phyloP scores from a whole-genome alignment of 2,329 filamentous ascomycete genomes.

The Arthrobotrys iridis region DNA sequence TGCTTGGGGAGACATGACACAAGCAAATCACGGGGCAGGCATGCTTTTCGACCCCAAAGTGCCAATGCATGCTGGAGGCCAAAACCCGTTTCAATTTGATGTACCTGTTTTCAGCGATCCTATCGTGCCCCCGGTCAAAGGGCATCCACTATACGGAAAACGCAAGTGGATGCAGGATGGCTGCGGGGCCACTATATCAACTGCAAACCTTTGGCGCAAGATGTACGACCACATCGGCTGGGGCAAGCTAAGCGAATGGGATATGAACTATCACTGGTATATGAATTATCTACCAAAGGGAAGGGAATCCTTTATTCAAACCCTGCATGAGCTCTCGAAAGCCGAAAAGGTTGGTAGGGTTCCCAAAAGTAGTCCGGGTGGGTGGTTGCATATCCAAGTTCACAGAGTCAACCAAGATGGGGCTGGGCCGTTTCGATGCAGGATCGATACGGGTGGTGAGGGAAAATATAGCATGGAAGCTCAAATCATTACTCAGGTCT shows the following conservation, averaged over 20 bases:
- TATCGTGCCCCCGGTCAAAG: not conserved
- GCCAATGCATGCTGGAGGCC: not conserved
- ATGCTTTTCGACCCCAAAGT: not conserved
- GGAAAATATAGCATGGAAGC: constrained; percentile 11
- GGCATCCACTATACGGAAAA: not conserved
- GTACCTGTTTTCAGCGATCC: constrained; percentile 27
- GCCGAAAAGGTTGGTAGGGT: not conserved
- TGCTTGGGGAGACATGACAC: not conserved
- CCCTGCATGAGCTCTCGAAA: constrained; percentile 3
- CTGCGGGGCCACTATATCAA: constrained; percentile 13
- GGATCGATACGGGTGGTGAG: not conserved
- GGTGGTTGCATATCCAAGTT: constrained; percentile 18
- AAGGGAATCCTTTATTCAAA: constrained; percentile 16
- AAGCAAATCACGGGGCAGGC: not conserved
- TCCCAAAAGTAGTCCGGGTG: not conserved
- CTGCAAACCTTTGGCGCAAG: not conserved
- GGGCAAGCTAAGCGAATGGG: not conserved
- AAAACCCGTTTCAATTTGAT: not conserved
- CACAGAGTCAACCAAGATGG: constrained; percentile 24
- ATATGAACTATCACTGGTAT: constrained; percentile 8
- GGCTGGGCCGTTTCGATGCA: constrained; percentile 24
- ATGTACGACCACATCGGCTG: not conserved
- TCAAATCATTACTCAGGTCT: not conserved
- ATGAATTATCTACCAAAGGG: not conserved
- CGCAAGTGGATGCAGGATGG: constrained; percentile 3